Evolutionary conservation across 768 basidiomycete genomes (phyloP).

Genomic region (Lactarius evosmus): DNA sequence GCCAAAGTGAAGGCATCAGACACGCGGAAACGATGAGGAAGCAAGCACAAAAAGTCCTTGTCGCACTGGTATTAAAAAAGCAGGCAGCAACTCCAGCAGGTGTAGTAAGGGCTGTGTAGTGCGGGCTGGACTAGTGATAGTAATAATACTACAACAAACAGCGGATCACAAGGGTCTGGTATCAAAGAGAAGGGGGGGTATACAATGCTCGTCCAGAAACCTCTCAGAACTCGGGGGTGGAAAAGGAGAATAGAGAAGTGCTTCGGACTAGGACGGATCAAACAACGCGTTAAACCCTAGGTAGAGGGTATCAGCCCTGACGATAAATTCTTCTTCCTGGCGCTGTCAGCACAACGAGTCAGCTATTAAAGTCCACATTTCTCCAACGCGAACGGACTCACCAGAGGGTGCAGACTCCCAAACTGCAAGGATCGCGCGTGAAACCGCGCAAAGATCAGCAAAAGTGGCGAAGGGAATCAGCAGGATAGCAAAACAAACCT

Average conservation of each 20-base stretch:
- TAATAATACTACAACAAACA: not conserved
- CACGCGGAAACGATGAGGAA: not conserved
- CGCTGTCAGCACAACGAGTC: not conserved
- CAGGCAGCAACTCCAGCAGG: too few species aligned
- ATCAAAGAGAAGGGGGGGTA: not conserved
- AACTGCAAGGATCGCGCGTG: not conserved
- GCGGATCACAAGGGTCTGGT: not conserved
- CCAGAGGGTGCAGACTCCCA: constrained; percentile 7
- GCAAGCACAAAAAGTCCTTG: not conserved
- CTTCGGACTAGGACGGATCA: not conserved
- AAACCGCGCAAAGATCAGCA: too few species aligned
- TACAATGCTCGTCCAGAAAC: not conserved
- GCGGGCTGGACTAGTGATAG: not conserved
- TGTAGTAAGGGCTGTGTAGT: not conserved
- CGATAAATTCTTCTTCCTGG: not conserved
- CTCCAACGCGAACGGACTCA: constrained; percentile 1
- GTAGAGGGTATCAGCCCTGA: not conserved
- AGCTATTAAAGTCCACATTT: not conserved
- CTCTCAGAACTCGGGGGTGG: not conserved
- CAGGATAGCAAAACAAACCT: not conserved
- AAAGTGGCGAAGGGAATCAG: not conserved
- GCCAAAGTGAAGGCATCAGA: too few species aligned
- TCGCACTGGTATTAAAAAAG: not conserved
- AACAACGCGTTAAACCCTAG: not conserved
- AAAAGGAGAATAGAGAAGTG: not conserved